A percentile compares a stretch with the other conserved stretches of the same genome.
These are phyloP conservation scores for Hypomyces perniciosus DNA, from an alignment of 2,329 filamentous ascomycete genomes.

Conservation along the genomic window DNA sequence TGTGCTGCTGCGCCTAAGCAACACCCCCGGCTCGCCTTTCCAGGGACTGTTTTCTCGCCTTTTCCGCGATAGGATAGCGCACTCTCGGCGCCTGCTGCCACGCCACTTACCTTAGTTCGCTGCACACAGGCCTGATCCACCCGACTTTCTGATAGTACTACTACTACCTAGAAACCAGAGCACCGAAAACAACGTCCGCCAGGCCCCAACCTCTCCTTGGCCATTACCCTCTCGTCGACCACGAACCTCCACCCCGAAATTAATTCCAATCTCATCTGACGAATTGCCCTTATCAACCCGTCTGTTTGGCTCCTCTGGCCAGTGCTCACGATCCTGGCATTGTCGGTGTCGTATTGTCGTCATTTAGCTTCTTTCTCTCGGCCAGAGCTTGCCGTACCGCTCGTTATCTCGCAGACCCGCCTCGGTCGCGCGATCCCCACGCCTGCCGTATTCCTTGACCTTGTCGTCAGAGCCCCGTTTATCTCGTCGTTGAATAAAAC, in stretches of 20 bases:
- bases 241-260: slow-evolving; percentile 24
- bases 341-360: slow-evolving; percentile 6
- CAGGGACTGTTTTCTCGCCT: neutral
- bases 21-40: neutral
- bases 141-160: slow-evolving; percentile 4
- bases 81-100: neutral
- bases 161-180: slow-evolving; percentile 8
- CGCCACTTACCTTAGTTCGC: slow-evolving; percentile 6
- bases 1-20: neutral
- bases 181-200: slow-evolving; percentile 21
- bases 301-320: slow-evolving; percentile 16
- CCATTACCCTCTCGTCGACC: slow-evolving; percentile 16
- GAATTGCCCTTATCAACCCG: slow-evolving; percentile 24
- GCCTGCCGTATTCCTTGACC: slow-evolving; percentile 17
- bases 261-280: slow-evolving; percentile 19
- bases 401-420: slow-evolving; percentile 6
- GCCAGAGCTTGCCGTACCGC: slow-evolving; percentile 7
- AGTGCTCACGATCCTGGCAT: slow-evolving; percentile 7
- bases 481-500: slow-evolving; percentile 27
- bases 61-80: neutral
- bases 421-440: slow-evolving; percentile 15
- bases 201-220: slow-evolving; percentile 23
- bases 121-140: slow-evolving; percentile 9
- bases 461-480: slow-evolving; percentile 8
- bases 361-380: slow-evolving; percentile 11